Evolutionary conservation across 2,329 filamentous ascomycete species (phyloP), one percentile per base, ranked within the genome.

Genomic region (Xenoacremonium recifei): DNA sequence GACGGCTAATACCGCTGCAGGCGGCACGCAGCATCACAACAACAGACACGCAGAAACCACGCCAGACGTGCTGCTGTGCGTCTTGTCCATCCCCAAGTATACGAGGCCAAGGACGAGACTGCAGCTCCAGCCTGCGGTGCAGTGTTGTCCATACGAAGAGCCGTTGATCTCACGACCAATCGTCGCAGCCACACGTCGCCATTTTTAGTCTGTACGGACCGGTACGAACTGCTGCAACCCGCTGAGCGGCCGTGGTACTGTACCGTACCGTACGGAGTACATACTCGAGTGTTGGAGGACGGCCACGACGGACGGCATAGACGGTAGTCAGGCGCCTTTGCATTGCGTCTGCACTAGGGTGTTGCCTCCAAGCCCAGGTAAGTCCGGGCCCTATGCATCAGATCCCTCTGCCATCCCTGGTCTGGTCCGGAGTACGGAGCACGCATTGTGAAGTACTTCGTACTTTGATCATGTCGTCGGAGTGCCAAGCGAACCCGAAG

Each of bases 161-260:
- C 9, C 16, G 17, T 7, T 15, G n/a, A n/a, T 15, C 23, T 27
- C 23, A 13, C 23, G 13, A 27, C 9, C 9, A 27, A 27, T 31
- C 29, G 12, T 15, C 7, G 15, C 17, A 34, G 32, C 32, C 32
- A 34, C 17, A 19, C 32, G 20, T 18, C 32, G 32, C 11, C 17
- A 19, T 7, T 18, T 18, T 9, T 19, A 5, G 7, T 9, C 32
- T 15, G 9, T 34, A 20, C 32, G 32, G n/a, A n/a, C n/a, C n/a
- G n/a, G n/a, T 34, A 34, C 32, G 32, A 34, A 34, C 32, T 19
- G 32, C 32, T 34, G 32, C 32, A 18, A 20, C 16, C 32, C 20
- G 32, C 32, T 13, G 32, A 10, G 32, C 30, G 30, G 7, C 17
- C 32, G 17, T 31, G 29, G 29, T 7, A 34, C 17, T 34, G 9